Conservation (phyloP, 805 yeast genomes). For the Wickerhamia fluorescens region DNA sequence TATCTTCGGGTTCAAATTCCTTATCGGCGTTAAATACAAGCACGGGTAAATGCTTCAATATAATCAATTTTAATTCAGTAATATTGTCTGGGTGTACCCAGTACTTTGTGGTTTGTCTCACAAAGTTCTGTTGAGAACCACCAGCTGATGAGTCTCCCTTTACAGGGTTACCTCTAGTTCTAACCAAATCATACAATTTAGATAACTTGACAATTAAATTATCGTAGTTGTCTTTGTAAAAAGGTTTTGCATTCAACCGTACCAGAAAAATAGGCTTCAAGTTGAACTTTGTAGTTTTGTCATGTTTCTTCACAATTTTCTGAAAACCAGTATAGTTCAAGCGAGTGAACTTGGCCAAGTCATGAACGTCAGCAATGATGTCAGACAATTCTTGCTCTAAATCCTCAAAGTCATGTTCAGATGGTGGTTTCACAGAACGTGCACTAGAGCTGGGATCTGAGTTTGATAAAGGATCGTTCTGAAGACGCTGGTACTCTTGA, state of each 20-base stretch:
- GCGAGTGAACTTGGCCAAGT: slow-evolving; percentile 87
- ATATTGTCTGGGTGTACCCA: slow-evolving; percentile 99
- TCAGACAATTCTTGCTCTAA: slow-evolving; percentile 46
- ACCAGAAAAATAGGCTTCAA: slow-evolving; percentile 91
- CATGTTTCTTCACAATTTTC: slow-evolving; percentile 94
- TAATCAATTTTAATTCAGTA: slow-evolving; percentile 88
- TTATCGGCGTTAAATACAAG: slow-evolving; percentile 93
- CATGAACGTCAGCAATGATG: slow-evolving; percentile 95
- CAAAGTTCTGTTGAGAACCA: slow-evolving; percentile 95
- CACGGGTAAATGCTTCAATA: slow-evolving; percentile 93
- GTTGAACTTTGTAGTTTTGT: slow-evolving; percentile 66
- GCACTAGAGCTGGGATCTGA: no score
- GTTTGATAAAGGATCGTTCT: slow-evolving; percentile 32
- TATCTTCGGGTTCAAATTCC: slow-evolving; percentile 90
- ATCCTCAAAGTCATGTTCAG: slow-evolving; percentile 37
- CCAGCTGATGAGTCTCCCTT: slow-evolving; percentile 97
- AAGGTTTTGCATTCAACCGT: slow-evolving; percentile 87
- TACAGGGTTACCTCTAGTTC: slow-evolving; percentile 94
- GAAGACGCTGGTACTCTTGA: slow-evolving; percentile 16
- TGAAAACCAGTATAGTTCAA: slow-evolving; percentile 96
- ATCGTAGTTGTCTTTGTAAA: slow-evolving; percentile 93
- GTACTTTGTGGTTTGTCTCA: slow-evolving; percentile 96
- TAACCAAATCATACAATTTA: slow-evolving; percentile 80
- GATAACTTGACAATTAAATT: slow-evolving; percentile 82
- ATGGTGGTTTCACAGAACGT: slow-evolving; percentile 19